phyloP scores from a whole-genome alignment of 352 stramenopile species.

The Hyaloperonospora brassicae region DNA sequence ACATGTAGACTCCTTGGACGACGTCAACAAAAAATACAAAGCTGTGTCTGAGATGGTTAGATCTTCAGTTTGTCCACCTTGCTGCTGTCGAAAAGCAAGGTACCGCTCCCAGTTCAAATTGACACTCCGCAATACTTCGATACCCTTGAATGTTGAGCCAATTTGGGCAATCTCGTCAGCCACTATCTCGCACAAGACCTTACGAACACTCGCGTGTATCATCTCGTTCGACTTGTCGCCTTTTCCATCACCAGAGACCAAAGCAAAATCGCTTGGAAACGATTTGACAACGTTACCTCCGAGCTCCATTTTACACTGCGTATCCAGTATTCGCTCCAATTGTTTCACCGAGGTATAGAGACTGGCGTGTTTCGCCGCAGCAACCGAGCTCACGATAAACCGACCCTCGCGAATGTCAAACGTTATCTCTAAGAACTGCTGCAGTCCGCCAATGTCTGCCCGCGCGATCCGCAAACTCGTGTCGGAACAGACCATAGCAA shows the following conservation, averaged over 20 bases:
- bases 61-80: slow-evolving; percentile 65
- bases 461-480: slow-evolving; percentile 58
- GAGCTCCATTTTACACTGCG: slow-evolving; percentile 72
- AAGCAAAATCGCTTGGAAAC: slow-evolving; percentile 52
- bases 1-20: slow-evolving; percentile 76
- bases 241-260: slow-evolving; percentile 67
- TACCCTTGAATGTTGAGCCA: slow-evolving; percentile 64
- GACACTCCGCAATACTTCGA: slow-evolving; percentile 71
- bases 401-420: slow-evolving; percentile 71
- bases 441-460: slow-evolving; percentile 65
- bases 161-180: slow-evolving; percentile 75
- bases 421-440: slow-evolving; percentile 70
- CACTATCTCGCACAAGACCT: slow-evolving; percentile 75
- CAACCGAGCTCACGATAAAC: slow-evolving; percentile 64
- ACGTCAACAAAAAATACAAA: slow-evolving; percentile 76
- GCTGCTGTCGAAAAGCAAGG: slow-evolving; percentile 75
- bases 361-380: slow-evolving; percentile 48
- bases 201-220: slow-evolving; percentile 60
- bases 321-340: slow-evolving; percentile 66
- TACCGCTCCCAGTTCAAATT: slow-evolving; percentile 83
- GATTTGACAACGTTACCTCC: slow-evolving; percentile 33
- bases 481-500: slow-evolving; percentile 48
- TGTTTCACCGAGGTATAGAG: slow-evolving; percentile 48
- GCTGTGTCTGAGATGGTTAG: slow-evolving; percentile 79
- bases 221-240: slow-evolving; percentile 62